Evolutionary conservation across 2,329 filamentous ascomycete species (phyloP).

Genomic region (Fusarium napiforme): DNA sequence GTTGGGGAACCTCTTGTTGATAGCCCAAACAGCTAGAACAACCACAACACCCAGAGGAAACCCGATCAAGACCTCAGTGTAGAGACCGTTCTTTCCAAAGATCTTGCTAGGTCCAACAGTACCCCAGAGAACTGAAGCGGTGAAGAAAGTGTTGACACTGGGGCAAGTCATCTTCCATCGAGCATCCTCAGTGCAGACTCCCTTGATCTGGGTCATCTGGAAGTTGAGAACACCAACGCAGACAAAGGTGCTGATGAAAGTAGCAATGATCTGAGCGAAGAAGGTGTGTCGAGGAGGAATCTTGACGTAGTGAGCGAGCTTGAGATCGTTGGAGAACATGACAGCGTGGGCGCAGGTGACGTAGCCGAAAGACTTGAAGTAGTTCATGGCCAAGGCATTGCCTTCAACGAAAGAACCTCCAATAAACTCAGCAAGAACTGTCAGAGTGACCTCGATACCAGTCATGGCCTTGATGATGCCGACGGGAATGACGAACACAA

Average conservation of each 20-base stretch:
- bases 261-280: slow-evolving; percentile 67
- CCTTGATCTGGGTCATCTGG: slow-evolving; percentile 60
- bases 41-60: slow-evolving; percentile 62
- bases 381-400: slow-evolving; percentile 64
- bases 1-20: slow-evolving; percentile 55
- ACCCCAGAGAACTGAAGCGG: slow-evolving; percentile 65
- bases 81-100: slow-evolving; percentile 60
- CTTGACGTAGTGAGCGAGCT: slow-evolving; percentile 67
- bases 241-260: slow-evolving; percentile 63
- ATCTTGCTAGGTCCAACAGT: slow-evolving; percentile 63
- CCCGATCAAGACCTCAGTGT: slow-evolving; percentile 59
- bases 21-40: slow-evolving; percentile 55
- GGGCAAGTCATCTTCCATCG: slow-evolving; percentile 63
- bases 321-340: slow-evolving; percentile 60
- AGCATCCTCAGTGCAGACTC: slow-evolving; percentile 61
- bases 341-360: slow-evolving; percentile 63
- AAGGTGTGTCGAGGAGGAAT: slow-evolving; percentile 71
- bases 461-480: slow-evolving; percentile 66
- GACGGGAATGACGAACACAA: slow-evolving; percentile 63
- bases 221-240: slow-evolving; percentile 61
- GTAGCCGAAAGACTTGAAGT: slow-evolving; percentile 64
- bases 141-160: slow-evolving; percentile 66
- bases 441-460: slow-evolving; percentile 62
- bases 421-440: slow-evolving; percentile 65
- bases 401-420: slow-evolving; percentile 62